Percentiles rank a stretch among this genome's conserved stretches.
These are phyloP conservation scores for Cladosporium colombiae DNA, from an alignment of 2,329 filamentous ascomycete genomes.

Conservation along the genomic window DNA sequence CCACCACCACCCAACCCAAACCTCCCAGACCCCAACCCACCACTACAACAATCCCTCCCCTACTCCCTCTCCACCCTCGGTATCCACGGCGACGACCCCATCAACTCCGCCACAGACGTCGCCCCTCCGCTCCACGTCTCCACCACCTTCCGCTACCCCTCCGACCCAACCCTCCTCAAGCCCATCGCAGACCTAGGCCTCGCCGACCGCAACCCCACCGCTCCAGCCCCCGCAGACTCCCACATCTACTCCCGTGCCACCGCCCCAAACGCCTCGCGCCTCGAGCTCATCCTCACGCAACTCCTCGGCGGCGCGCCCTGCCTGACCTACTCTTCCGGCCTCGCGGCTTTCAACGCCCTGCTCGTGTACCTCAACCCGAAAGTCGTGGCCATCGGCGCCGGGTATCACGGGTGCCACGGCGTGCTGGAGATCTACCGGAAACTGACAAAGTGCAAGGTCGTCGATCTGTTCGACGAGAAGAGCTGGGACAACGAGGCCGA, in stretches of 20 bases:
- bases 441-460: slow-evolving; percentile 71
- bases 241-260: slow-evolving; percentile 83
- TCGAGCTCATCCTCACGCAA: slow-evolving; percentile 77
- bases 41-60: slow-evolving; percentile 20
- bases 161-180: slow-evolving; percentile 66
- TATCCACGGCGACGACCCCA: slow-evolving; percentile 40
- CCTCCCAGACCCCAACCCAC: slow-evolving; percentile 21
- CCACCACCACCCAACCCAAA: slow-evolving; percentile 25
- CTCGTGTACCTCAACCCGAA: slow-evolving; percentile 82
- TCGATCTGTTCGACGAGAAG: slow-evolving; percentile 59
- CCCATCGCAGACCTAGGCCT: slow-evolving; percentile 31
- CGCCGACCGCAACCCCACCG: slow-evolving; percentile 31
- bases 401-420: slow-evolving; percentile 93
- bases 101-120: slow-evolving; percentile 60
- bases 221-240: slow-evolving; percentile 54
- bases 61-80: slow-evolving; percentile 36
- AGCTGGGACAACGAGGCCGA: slow-evolving; percentile 57
- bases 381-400: slow-evolving; percentile 76
- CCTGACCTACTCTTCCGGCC: slow-evolving; percentile 79
- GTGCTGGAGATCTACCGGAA: slow-evolving; percentile 73
- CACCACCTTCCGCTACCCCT: slow-evolving; percentile 83
- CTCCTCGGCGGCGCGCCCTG: slow-evolving; percentile 68
- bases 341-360: slow-evolving; percentile 85
- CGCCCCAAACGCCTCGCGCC: slow-evolving; percentile 77
- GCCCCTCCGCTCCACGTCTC: slow-evolving; percentile 88